phyloP scores from a whole-genome alignment of 23 red algal genomes.

The Gracilaria caudata region DNA sequence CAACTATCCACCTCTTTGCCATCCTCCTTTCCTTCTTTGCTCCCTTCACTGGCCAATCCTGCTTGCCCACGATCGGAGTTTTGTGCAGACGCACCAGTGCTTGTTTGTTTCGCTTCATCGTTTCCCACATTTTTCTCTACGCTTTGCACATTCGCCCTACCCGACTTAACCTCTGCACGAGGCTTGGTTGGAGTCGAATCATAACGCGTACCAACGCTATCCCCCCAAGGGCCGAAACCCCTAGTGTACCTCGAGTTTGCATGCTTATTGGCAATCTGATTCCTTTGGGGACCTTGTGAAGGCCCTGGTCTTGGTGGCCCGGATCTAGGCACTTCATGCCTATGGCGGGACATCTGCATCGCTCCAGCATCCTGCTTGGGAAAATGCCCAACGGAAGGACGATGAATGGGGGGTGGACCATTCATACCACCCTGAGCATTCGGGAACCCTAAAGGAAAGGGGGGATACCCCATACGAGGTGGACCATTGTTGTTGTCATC shows the following conservation, averaged over 20 bases:
- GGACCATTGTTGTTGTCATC: background rate
- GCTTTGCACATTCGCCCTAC: background rate
- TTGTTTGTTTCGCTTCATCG: background rate
- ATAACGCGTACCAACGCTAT: background rate
- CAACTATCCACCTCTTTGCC: background rate
- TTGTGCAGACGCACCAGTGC: background rate
- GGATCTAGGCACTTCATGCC: background rate
- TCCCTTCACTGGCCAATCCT: background rate
- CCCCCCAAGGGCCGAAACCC: background rate
- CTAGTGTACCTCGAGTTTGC: conserved; percentile 2
- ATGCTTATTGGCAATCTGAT: background rate
- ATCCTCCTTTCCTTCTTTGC: background rate
- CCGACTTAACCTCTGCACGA: background rate
- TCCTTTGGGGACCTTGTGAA: background rate
- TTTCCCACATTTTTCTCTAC: background rate
- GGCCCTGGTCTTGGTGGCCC: background rate
- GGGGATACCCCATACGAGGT: conserved; percentile 1
- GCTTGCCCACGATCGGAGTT: background rate
- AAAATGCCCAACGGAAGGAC: conserved; percentile 21
- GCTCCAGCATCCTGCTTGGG: background rate
- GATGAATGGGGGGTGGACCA: conserved; percentile 20
- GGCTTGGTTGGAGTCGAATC: background rate
- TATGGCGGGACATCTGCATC: conserved; percentile 1
- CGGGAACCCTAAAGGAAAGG: conserved; percentile 1
- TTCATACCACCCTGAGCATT: background rate